Base-by-base conservation (phyloP, 2,329 filamentous ascomycete genomes). In the Knoxdaviesia capensis region DNA sequence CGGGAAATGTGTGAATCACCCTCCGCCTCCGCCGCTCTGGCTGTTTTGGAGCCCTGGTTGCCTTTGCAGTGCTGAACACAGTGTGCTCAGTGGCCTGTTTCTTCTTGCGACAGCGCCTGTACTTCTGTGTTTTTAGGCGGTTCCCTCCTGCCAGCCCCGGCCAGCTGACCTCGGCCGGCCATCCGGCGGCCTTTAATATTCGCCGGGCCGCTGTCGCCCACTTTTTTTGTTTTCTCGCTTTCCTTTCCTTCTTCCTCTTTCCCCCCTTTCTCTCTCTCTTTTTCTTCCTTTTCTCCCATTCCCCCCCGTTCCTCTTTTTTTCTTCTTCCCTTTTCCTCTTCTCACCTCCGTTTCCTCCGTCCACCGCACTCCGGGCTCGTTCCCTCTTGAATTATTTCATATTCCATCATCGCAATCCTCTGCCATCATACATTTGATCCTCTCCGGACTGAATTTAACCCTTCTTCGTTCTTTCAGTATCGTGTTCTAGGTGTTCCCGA, bases 151-250 rank as follows among this genome's bases (percentile, higher is more conserved):
- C 33, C 41, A 43, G 36, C 41, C 43, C 39, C 44, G 41, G 44
- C 41, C 44, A 45, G 39, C 44, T 45, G 44, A 43, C 41, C 44
- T 43, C 44, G 44, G 44, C 44, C 44, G 44, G 44, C 41, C 44
- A 45, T 45, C 44, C 44, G 44, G 44, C 36, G 36, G 32, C 31
- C 35, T 36, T 36, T 36, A 45, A 43, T 45, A 29, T 41, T 33
- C 36, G 43, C 39, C 36, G 9, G 41, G 39, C 39, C 41, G 41
- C 34, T 39, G 43, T 41, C 44, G 44, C 41, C 44, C 41, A 45
- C 36, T 43, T 43, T 33, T 29, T 38, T 31, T 33, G 34, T 39
- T 9, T 40, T 40, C 38, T 36, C 42, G 34, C 39, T 31, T 39
- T 34, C 35, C 40, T 45, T 31, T 34, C 39, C 30, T 41, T 11